These are phyloP conservation scores for Scolecobasidium constrictum DNA, from an alignment of 2,329 filamentous ascomycete genomes.

Conservation along the genomic window DNA sequence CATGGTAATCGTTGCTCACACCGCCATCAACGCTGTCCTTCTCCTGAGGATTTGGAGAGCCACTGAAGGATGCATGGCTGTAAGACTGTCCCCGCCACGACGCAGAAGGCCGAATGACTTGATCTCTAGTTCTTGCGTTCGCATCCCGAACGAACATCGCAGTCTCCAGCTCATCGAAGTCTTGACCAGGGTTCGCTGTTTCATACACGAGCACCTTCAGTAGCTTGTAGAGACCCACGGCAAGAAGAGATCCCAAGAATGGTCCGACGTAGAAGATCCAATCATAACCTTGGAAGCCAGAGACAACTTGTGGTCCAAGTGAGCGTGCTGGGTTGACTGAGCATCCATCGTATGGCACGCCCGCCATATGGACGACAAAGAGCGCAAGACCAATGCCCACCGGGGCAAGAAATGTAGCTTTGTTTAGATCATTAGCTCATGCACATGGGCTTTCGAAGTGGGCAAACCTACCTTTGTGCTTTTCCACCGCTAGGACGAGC, in stretches of 20 bases:
- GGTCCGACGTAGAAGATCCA: constrained; percentile 27
- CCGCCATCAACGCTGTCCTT: too few relatives aligned
- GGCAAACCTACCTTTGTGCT: constrained; percentile 24
- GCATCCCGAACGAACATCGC: not conserved
- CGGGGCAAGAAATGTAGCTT: constrained; percentile 29
- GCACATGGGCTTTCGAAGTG: constrained; percentile 19
- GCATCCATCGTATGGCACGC: constrained; percentile 32
- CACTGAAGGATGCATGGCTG: not conserved
- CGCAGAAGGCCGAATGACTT: not conserved
- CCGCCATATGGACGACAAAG: constrained; percentile 47
- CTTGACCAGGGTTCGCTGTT: constrained; percentile 14
- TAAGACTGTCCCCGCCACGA: not conserved
- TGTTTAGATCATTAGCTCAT: constrained; percentile 19
- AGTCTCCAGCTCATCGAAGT: not conserved
- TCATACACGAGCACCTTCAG: constrained; percentile 10
- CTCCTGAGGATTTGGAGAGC: too few relatives aligned
- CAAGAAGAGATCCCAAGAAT: constrained; percentile 11
- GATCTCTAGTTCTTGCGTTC: not conserved
- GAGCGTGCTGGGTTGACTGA: constrained; percentile 29
- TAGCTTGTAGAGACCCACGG: constrained; percentile 11
- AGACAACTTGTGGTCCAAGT: constrained; percentile 31
- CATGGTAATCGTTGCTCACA: too few relatives aligned
- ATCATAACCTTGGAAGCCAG: constrained; percentile 26
- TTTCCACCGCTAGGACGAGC: constrained; percentile 31
- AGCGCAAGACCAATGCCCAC: constrained; percentile 41